Conservation (phyloP, 371 early-diverging fungal genomes). For the Fennellomyces sp. region DNA sequence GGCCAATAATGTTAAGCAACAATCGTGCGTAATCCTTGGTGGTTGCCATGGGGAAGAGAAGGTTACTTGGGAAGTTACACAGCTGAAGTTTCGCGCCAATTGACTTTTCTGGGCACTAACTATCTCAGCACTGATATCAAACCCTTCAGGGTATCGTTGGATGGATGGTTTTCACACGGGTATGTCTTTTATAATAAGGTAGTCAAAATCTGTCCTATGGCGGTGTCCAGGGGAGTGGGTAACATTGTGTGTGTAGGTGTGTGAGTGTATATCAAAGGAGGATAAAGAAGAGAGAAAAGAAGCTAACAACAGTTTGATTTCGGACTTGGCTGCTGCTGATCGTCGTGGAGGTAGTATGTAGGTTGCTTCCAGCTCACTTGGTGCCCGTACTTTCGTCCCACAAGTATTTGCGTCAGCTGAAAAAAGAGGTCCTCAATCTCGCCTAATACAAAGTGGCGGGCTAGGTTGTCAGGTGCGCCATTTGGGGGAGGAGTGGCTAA, state of each 20-base stretch:
- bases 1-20: slow-evolving; percentile 7
- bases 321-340: not conserved
- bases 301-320: not conserved
- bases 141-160: too few relatives aligned
- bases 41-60: not conserved
- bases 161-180: too few relatives aligned
- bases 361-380: slow-evolving; percentile 1
- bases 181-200: too few relatives aligned
- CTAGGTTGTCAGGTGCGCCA: not conserved
- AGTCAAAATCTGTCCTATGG: too few relatives aligned
- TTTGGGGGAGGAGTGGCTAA: not conserved
- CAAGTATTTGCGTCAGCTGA: slow-evolving; percentile 47
- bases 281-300: not conserved
- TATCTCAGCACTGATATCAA: too few relatives aligned
- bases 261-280: too few relatives aligned
- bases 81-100: too few relatives aligned
- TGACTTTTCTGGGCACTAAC: too few relatives aligned
- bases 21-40: slow-evolving; percentile 9
- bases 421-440: slow-evolving; percentile 48
- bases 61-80: too few relatives aligned
- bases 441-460: slow-evolving; percentile 4
- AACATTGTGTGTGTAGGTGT: too few relatives aligned
- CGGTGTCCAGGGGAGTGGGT: too few relatives aligned
- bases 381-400: slow-evolving; percentile 9
- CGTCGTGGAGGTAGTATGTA: not conserved